These are phyloP conservation scores for Salvia rosmarinus DNA, from an alignment of 257 asterid species.

Conservation along the genomic window DNA sequence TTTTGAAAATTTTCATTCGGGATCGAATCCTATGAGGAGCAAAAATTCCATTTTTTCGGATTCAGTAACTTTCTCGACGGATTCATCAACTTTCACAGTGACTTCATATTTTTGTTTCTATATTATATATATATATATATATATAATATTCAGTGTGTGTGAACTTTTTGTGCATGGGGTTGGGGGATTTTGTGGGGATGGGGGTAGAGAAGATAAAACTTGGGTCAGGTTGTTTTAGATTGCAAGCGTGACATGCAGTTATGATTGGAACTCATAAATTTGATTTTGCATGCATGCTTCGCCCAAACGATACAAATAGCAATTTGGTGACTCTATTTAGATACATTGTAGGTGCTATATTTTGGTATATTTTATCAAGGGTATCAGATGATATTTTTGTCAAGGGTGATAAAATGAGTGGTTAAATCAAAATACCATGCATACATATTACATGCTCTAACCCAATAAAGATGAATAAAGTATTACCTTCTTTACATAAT, in stretches of 20 bases:
- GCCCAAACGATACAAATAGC: not conserved
- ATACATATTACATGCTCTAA: not conserved
- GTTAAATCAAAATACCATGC: not conserved
- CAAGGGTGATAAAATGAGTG: not conserved
- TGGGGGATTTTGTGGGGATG: conserved; percentile 27
- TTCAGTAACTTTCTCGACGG: too few relatives aligned
- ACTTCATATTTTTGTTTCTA: too few relatives aligned
- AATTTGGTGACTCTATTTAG: not conserved
- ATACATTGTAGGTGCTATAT: too few relatives aligned
- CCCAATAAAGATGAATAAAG: too few relatives aligned
- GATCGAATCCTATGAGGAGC: too few relatives aligned
- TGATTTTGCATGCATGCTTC: conserved; percentile 28
- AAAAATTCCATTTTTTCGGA: too few relatives aligned
- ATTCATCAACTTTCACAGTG: not conserved
- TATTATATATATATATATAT: not conserved
- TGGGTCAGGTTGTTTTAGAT: conserved; percentile 35
- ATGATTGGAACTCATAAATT: conserved; percentile 48
- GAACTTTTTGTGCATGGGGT: conserved; percentile 39
- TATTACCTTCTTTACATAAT: not conserved
- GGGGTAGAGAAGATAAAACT: conserved; percentile 11
- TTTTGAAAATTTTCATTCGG: too few relatives aligned
- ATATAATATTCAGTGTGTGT: not conserved
- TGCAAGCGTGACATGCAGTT: conserved; percentile 59
- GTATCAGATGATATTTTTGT: too few relatives aligned
- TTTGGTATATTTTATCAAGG: too few relatives aligned